Base-by-base conservation (phyloP, 2,329 filamentous ascomycete species). In the Berkeleyomyces rouxiae region DNA sequence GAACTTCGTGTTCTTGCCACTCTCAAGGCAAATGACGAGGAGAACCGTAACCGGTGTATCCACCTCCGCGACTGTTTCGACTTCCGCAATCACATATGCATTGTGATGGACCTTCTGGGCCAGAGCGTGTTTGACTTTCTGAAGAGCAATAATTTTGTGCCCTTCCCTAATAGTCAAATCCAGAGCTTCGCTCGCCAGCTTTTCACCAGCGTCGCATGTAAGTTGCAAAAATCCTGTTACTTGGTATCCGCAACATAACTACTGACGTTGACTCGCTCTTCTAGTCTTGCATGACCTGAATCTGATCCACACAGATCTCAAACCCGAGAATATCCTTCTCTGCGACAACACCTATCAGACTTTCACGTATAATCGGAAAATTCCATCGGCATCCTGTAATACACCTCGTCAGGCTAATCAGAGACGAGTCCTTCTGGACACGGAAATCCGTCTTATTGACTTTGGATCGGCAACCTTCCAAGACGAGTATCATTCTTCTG, bases 51-150 rank as follows among this genome's bases (percentile, higher is more conserved):
- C 72, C 87, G 92, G 67, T 99, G 93, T 75, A 99, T 99, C 67
- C 93, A 99, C 72, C 78, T 99, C 47, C 84, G 91, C 47, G 93
- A 99, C 70, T 96, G 90, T 73, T 99, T 99, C 75, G 93, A 99
- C 74, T 99, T 89, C 76, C 83, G 91, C 58, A 93, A 95, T 63
- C 93, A 99, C 71, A 97, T 99, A 68, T 99, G 93, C 78, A 86
- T 86, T 65, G 83, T 86, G 62, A 86, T 84, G 82, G 82, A 86
- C 67, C 74, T 86, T 3, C 82, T 97, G 40, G 92, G 92, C 58
- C 92, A 96, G 71, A 97, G 92, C 69, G 92, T 99, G 61, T 99
- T 99, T 72, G 93, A 99, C 74, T 99, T 99, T 69, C 79, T 99
- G 58, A 99, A 99, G 76, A 85, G 86, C 70, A 97, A 97, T 71